Evolutionary conservation across 2,329 filamentous ascomycete species (phyloP), one percentile per base, ranked within the genome.

Genomic region (Diaporthe sp.): DNA sequence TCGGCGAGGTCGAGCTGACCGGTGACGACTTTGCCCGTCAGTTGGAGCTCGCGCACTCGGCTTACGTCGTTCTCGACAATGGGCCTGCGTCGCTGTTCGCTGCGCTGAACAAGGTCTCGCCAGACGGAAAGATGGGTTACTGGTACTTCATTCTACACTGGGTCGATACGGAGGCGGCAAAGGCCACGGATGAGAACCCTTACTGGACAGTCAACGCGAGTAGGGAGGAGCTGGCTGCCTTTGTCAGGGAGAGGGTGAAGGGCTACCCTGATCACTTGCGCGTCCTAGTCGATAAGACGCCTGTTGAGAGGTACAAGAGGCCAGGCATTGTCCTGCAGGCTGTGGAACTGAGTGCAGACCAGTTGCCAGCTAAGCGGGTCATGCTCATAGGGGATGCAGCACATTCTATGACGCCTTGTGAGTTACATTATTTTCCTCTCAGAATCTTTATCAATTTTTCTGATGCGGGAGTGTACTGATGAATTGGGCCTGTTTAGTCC

Each of bases 321-420:
- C 71, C 71, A 0, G 74, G 61, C 3, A 80, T 82, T 0, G 82
- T 83, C 34, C 79, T 81, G 4, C 82, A 82, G 25, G 78, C 78
- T 1, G 81, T 87, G 34, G 79, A 79, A 22, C 75, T 86, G 3
- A 82, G 85, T 39, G 65, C 22, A 34, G 82, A 85, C 73, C 84
- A 82, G 80, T 83, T 85, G 13, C 81, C 82, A 0, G 79, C 81
- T 42, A 81, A 84, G 5, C 81, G 83, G 17, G 83, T 85, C 2
- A 80, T 84, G 2, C 71, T 88, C 2, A 80, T 87, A 17, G 87
- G 87, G 0, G 87, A 89, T 78, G 84, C 87, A 0, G 87, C 86
- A 0, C 87, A 88, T 79, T 83, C 86, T 1, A 87, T 87, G 83
- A 87, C 85, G 20, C 80, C n/a, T 82, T 86, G 86, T 87, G 81